phyloP scores from a whole-genome alignment of 106 monocot species.

The Iris macrosiphon region DNA sequence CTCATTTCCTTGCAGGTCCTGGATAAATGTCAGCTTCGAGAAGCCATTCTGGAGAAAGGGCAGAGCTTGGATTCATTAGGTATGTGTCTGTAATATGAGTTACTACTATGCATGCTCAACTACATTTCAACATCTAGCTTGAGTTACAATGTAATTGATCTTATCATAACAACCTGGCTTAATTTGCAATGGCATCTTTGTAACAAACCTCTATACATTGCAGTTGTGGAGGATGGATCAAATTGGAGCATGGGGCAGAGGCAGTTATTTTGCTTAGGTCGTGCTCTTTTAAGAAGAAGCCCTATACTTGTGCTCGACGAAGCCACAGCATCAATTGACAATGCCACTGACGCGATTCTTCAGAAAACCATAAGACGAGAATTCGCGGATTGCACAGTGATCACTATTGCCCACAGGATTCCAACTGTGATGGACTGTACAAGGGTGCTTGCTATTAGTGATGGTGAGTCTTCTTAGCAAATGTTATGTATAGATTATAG shows the following conservation, averaged over 20 bases:
- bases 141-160: slow-evolving; percentile 3
- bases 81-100: too few species aligned
- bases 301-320: slow-evolving; percentile 87
- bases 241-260: slow-evolving; percentile 98
- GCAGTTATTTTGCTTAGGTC: slow-evolving; percentile 87
- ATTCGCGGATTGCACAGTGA: slow-evolving; percentile 77
- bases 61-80: slow-evolving; percentile 71
- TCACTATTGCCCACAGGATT: slow-evolving; percentile 94
- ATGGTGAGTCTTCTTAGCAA: too few species aligned
- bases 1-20: slow-evolving; percentile 54
- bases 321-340: slow-evolving; percentile 96
- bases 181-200: too few species aligned
- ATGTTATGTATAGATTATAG: too few species aligned
- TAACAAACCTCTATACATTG: too few species aligned
- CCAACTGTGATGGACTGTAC: slow-evolving; percentile 95
- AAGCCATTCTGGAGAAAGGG: slow-evolving; percentile 66
- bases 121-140: neutral
- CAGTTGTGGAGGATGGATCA: slow-evolving; percentile 82
- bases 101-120: neutral
- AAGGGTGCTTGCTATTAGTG: slow-evolving; percentile 82
- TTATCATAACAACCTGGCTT: too few species aligned
- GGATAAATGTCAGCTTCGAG: slow-evolving; percentile 84
- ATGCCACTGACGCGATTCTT: slow-evolving; percentile 79
- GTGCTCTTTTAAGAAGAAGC: slow-evolving; percentile 71
- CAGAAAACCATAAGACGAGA: slow-evolving; percentile 84